A percentile compares a stretch with the other conserved stretches of the same genome.
These are phyloP conservation scores for Kalanchoe fedtschenkoi DNA, from an alignment of 164 flowering plant species.

Conservation along the genomic window DNA sequence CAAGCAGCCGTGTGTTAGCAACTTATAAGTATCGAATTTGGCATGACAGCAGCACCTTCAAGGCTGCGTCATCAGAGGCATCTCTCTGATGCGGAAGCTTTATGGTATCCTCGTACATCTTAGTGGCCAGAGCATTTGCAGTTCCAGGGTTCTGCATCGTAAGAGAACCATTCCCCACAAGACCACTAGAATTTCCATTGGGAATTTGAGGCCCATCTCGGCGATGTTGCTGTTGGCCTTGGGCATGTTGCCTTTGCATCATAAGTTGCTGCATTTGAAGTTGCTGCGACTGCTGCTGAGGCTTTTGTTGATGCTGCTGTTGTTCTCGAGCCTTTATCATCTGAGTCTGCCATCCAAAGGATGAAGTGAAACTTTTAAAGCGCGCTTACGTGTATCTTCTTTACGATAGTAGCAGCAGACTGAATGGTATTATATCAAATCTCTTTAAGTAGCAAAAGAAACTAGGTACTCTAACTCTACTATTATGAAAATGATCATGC, in stretches of 20 bases:
- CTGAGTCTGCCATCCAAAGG: slow-evolving; percentile 34
- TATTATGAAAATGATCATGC: background rate
- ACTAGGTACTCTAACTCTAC: background rate
- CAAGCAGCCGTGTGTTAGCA: background rate
- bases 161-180: slow-evolving; percentile 37
- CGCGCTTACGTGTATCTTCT: background rate
- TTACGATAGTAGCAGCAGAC: background rate
- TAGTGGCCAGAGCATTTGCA: slow-evolving; percentile 65
- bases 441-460: background rate
- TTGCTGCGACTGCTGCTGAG: slow-evolving; percentile 41
- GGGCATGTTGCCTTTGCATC: slow-evolving; percentile 30
- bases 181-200: slow-evolving; percentile 15
- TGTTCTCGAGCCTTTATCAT: slow-evolving; percentile 39
- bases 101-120: slow-evolving; percentile 76
- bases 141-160: slow-evolving; percentile 54
- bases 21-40: background rate
- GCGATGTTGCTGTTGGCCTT: slow-evolving; percentile 25
- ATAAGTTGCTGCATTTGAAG: slow-evolving; percentile 26
- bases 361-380: background rate
- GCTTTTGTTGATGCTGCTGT: slow-evolving; percentile 28
- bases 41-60: slow-evolving; percentile 38
- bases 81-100: slow-evolving; percentile 73
- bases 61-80: slow-evolving; percentile 56
- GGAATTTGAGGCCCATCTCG: slow-evolving; percentile 20
- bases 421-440: background rate